A percentile compares a stretch with the other conserved stretches of the same genome.
These are phyloP conservation scores for Lepidium aucheri DNA, from an alignment of 345 rosid genomes.

Conservation along the genomic window DNA sequence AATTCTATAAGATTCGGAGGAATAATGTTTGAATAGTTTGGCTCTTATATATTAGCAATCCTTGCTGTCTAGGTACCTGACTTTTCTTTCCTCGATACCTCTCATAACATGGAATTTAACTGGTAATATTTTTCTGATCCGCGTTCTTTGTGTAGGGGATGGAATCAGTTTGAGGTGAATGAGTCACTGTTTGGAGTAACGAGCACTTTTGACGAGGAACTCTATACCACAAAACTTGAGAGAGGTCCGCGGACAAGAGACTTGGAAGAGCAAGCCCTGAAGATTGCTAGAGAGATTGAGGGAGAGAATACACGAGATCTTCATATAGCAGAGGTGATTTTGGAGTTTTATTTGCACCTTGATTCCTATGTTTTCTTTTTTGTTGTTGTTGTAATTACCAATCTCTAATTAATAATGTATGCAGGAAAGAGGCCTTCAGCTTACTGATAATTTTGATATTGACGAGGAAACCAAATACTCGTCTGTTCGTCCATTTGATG, in stretches of 20 bases:
- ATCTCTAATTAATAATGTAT: conserved; percentile 4
- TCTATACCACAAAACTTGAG: conserved; percentile 78
- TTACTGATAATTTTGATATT: conserved; percentile 43
- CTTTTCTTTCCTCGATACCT: conserved; percentile 8
- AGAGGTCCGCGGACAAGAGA: conserved; percentile 55
- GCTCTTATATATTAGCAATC: background rate
- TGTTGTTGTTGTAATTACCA: background rate
- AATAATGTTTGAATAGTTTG: background rate
- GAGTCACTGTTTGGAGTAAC: conserved; percentile 70
- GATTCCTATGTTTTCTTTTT: background rate
- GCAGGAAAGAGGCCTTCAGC: conserved; percentile 83
- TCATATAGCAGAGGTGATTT: conserved; percentile 83
- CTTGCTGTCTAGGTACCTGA: background rate
- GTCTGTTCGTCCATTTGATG: conserved; percentile 53
- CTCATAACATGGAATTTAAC: background rate
- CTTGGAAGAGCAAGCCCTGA: conserved; percentile 66
- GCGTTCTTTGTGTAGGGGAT: conserved; percentile 36
- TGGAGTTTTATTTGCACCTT: conserved; percentile 4
- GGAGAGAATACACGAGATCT: conserved; percentile 75
- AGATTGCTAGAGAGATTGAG: conserved; percentile 92
- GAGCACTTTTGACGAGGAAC: conserved; percentile 86
- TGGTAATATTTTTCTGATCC: conserved; percentile 9
- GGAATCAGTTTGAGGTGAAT: conserved; percentile 90
- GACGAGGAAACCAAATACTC: conserved; percentile 90
- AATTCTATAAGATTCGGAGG: background rate